A percentile compares a stretch with the other conserved stretches of the same genome.
Evolutionary conservation across 2,329 filamentous ascomycete species (phyloP).

Genomic region (Neopestalotiopsis sp.): DNA sequence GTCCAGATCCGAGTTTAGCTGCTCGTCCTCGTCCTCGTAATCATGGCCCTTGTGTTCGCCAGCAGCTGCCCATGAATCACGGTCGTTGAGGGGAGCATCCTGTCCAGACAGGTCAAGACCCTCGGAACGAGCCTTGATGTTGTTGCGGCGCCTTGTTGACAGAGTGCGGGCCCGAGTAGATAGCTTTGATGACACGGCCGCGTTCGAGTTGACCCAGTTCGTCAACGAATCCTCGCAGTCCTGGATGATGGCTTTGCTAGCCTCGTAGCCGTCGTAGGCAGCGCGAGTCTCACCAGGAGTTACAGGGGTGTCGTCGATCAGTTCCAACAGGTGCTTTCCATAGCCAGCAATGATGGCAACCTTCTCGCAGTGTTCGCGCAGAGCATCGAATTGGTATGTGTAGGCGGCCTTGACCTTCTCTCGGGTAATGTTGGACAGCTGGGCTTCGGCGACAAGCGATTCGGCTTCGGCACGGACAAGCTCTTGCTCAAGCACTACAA

Average conservation of each 20-base stretch:
- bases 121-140: constrained; percentile 68
- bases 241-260: constrained; percentile 98
- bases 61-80: constrained; percentile 85
- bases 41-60: constrained; percentile 63
- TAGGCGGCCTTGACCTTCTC: constrained; percentile 99
- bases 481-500: constrained; percentile 97
- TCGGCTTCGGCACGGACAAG: constrained; percentile 97
- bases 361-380: constrained; percentile 98
- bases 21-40: constrained; percentile 67
- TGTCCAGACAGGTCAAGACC: constrained; percentile 84
- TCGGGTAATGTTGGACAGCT: constrained; percentile 98
- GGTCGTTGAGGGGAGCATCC: constrained; percentile 77
- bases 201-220: constrained; percentile 94
- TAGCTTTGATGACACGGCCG: constrained; percentile 84
- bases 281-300: constrained; percentile 95
- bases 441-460: constrained; percentile 96
- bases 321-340: constrained; percentile 96
- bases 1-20: constrained; percentile 57
- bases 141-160: constrained; percentile 80
- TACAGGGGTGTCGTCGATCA: constrained; percentile 95
- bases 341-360: constrained; percentile 96
- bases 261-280: constrained; percentile 97
- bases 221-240: constrained; percentile 97
- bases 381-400: constrained; percentile 96
- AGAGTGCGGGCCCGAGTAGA: constrained; percentile 87